Evolutionary conservation across 2,329 filamentous ascomycete genomes (phyloP).

Genomic region (Nannizzia gypsea): DNA sequence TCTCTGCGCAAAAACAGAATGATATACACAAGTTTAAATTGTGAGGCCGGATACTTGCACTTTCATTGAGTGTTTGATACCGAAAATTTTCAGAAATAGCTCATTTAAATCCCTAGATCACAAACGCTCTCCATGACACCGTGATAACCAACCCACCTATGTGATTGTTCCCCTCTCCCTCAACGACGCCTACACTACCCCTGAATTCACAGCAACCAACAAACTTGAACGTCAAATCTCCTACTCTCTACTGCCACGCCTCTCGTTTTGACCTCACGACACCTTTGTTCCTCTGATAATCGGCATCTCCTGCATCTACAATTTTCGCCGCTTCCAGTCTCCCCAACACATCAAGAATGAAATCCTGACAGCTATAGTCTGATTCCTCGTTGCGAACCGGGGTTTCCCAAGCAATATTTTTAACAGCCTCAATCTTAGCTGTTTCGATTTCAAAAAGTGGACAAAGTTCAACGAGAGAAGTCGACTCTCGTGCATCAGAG

Average conservation of each 20-base stretch:
- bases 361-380: constrained; percentile 20
- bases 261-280: constrained; percentile 4
- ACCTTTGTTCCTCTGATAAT: constrained; percentile 1
- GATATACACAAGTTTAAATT: too few species aligned
- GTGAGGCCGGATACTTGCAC: constrained; percentile 14
- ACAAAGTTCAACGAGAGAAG: constrained; percentile 1
- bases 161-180: constrained; percentile 16
- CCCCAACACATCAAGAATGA: constrained; percentile 18
- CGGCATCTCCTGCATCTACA: constrained; percentile 8
- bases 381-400: constrained; percentile 16
- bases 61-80: constrained; percentile 14
- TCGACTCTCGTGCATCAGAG: constrained; percentile 3
- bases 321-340: constrained; percentile 12
- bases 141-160: constrained; percentile 15
- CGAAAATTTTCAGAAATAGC: constrained; percentile 12
- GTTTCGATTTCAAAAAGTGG: background rate
- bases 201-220: background rate
- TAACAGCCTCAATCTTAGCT: constrained; percentile 10
- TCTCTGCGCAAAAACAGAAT: background rate
- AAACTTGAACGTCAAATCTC: background rate
- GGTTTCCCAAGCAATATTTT: constrained; percentile 11
- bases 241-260: constrained; percentile 11
- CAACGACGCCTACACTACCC: background rate
- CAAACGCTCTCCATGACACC: constrained; percentile 12
- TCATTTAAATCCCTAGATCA: constrained; percentile 14